A percentile compares a stretch with the other conserved stretches of the same genome.
phyloP scores from a whole-genome alignment of 2,329 filamentous ascomycete species.

The Beauveria sp. region DNA sequence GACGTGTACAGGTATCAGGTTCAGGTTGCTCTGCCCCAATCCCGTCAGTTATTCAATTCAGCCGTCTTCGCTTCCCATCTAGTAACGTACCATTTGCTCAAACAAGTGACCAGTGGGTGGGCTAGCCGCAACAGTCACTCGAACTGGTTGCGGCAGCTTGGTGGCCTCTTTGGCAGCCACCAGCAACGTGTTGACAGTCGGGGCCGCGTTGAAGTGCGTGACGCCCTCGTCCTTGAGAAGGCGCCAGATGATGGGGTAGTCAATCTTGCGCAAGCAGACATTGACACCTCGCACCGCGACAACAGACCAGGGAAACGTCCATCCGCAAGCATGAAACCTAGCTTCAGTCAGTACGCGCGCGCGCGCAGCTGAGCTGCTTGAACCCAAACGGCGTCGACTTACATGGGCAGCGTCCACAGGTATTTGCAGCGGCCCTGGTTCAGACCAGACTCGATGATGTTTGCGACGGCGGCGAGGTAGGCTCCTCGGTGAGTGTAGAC shows the following conservation, averaged over 20 bases:
- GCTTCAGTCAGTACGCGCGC: not conserved
- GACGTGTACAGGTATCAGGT: constrained; percentile 85
- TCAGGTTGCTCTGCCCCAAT: constrained; percentile 47
- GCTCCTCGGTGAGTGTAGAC: constrained; percentile 83
- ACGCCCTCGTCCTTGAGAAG: constrained; percentile 79
- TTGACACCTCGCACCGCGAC: constrained; percentile 91
- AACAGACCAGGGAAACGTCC: constrained; percentile 91
- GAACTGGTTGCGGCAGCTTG: constrained; percentile 60
- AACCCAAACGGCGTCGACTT: constrained; percentile 34
- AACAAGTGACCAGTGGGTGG: constrained; percentile 88
- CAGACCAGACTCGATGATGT: constrained; percentile 81
- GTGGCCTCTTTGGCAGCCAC: constrained; percentile 73
- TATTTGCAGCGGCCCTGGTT: constrained; percentile 73
- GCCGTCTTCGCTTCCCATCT: not conserved
- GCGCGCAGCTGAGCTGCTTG: too few species aligned
- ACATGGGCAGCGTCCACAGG: constrained; percentile 90
- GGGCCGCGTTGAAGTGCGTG: constrained; percentile 92
- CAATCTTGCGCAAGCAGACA: constrained; percentile 88
- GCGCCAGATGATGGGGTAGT: constrained; percentile 88
- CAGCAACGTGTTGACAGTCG: constrained; percentile 90
- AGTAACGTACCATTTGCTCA: constrained; percentile 67
- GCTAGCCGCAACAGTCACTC: constrained; percentile 86
- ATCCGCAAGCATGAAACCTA: constrained; percentile 62
- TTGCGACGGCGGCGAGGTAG: constrained; percentile 78
- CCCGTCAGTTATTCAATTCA: not conserved